A percentile compares a stretch with the other conserved stretches of the same genome.
Evolutionary conservation across 2,329 filamentous ascomycete genomes (phyloP).

Genomic region (Tolypocladium amazonense): DNA sequence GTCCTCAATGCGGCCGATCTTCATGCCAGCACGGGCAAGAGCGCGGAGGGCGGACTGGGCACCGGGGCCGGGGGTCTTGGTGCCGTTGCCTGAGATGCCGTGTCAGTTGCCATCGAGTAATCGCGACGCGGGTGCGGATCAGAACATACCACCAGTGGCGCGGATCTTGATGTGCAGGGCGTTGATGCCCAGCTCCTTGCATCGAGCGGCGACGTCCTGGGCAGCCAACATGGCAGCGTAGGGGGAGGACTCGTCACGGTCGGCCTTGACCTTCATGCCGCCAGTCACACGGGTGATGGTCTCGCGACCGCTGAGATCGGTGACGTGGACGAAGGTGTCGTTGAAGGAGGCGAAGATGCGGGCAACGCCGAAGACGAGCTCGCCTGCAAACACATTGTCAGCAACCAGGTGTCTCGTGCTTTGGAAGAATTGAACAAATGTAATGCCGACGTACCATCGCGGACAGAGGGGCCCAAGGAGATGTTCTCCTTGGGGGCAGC

Average conservation of each 20-base stretch:
- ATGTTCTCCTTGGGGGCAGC: conserved; percentile 91
- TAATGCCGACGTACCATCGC: conserved; percentile 61
- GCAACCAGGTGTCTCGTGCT: not conserved
- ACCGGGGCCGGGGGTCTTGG: conserved; percentile 99
- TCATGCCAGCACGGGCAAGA: conserved; percentile 98
- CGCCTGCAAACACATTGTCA: conserved; percentile 44
- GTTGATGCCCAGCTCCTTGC: conserved; percentile 64
- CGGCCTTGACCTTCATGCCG: conserved; percentile 99
- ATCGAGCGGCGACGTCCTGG: conserved; percentile 89
- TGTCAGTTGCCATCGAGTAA: not conserved
- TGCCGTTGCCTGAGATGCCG: conserved; percentile 67
- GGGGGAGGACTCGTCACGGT: conserved; percentile 98
- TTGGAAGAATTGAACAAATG: not conserved
- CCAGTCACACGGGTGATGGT: conserved; percentile 99
- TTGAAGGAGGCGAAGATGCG: conserved; percentile 94
- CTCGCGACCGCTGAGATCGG: conserved; percentile 99
- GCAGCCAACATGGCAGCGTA: conserved; percentile 99
- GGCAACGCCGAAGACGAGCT: conserved; percentile 96
- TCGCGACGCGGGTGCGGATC: not conserved
- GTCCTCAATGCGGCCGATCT: conserved; percentile 99
- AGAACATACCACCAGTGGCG: conserved; percentile 79
- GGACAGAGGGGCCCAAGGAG: conserved; percentile 91
- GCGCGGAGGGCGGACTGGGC: conserved; percentile 98
- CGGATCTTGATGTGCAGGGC: conserved; percentile 99
- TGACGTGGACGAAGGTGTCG: conserved; percentile 95